A percentile compares a stretch with the other conserved stretches of the same genome.
These are phyloP conservation scores for Periconia digitata DNA, from an alignment of 2,329 filamentous ascomycete genomes.

Conservation along the genomic window DNA sequence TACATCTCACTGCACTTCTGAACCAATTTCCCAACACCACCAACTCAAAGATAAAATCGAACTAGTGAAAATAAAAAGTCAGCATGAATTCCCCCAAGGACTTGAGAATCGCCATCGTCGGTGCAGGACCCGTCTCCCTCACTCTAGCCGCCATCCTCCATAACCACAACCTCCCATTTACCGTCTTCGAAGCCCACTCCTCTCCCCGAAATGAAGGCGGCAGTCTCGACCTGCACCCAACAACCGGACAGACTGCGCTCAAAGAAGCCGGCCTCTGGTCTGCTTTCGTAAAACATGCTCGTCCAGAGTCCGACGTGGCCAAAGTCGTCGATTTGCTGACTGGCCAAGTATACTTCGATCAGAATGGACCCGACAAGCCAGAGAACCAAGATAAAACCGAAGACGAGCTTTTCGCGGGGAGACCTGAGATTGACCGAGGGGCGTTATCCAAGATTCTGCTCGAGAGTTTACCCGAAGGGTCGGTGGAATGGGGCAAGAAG, in stretches of 20 bases:
- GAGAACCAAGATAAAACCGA: constrained; percentile 44
- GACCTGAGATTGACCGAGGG: constrained; percentile 56
- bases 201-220: constrained; percentile 39
- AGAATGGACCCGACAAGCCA: constrained; percentile 35
- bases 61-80: no score
- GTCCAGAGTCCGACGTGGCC: constrained; percentile 56
- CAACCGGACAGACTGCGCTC: constrained; percentile 55
- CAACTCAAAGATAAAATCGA: no score
- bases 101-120: constrained; percentile 41
- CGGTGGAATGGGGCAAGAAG: constrained; percentile 29
- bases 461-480: constrained; percentile 48
- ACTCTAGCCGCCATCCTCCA: constrained; percentile 57
- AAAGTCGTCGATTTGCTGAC: constrained; percentile 47
- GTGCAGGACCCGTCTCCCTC: constrained; percentile 48
- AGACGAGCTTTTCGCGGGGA: constrained; percentile 25
- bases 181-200: constrained; percentile 48
- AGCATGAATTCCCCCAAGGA: not conserved
- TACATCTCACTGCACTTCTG: no score
- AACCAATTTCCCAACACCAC: not conserved
- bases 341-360: constrained; percentile 33
- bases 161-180: constrained; percentile 49
- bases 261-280: constrained; percentile 54
- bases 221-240: constrained; percentile 56
- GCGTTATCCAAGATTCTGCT: constrained; percentile 38
- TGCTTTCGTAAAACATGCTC: constrained; percentile 53